Percentiles rank a stretch among this genome's conserved stretches.
These are phyloP conservation scores for Leccinellum luteum DNA, from an alignment of 768 basidiomycete genomes.

Conservation along the genomic window DNA sequence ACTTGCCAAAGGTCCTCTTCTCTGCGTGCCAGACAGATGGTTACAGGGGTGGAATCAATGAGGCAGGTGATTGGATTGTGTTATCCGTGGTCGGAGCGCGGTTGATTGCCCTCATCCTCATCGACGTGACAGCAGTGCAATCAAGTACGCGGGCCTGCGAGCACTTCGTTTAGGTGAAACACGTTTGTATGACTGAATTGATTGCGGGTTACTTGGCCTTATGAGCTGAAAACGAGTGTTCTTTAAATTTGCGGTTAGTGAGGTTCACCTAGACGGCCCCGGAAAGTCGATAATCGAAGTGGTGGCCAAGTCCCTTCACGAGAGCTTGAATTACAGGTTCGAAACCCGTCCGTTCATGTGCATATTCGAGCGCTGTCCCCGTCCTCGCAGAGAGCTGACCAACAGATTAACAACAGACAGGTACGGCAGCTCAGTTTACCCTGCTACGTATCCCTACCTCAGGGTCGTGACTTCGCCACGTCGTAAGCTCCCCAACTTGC, in stretches of 20 bases:
- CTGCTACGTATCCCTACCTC: not conserved
- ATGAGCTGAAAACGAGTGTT: not conserved
- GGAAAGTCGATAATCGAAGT: not conserved
- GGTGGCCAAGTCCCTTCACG: not conserved
- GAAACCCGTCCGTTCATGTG: not conserved
- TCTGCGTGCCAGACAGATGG: not conserved
- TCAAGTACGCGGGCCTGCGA: not conserved
- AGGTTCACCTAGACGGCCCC: not conserved
- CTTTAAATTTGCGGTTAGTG: not conserved
- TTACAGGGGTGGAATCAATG: not conserved
- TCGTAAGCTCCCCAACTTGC: not conserved
- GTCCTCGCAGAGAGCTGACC: not conserved
- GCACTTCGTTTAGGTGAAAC: not conserved
- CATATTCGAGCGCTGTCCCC: not conserved
- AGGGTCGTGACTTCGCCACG: not conserved
- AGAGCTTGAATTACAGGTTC: not conserved
- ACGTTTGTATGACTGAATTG: not conserved
- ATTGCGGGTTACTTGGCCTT: not conserved
- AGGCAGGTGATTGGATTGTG: not conserved
- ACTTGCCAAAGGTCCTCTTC: not conserved
- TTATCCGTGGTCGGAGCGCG: not conserved
- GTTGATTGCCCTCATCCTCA: not conserved
- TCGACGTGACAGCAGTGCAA: not conserved
- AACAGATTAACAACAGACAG: not conserved
- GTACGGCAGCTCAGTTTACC: not conserved